These are phyloP conservation scores for Cryptococcus jaspeensis DNA, from an alignment of 1,284 basidiomycete genomes.

Conservation along the genomic window DNA sequence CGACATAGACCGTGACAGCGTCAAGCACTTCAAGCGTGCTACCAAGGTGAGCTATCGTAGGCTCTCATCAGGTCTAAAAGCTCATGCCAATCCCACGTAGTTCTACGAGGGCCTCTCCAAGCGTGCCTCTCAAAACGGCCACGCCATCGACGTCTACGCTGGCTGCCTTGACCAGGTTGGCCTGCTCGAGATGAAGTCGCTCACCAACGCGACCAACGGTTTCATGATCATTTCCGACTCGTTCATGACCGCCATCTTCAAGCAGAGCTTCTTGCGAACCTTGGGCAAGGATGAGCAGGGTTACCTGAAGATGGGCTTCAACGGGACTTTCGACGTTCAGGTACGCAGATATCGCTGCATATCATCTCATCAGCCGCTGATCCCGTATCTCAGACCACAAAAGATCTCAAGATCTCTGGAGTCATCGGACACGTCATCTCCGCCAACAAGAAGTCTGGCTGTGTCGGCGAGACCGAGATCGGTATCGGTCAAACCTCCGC, in stretches of 20 bases:
- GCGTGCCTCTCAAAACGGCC: slow-evolving; percentile 89
- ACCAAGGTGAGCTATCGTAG: slow-evolving; percentile 65
- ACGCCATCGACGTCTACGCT: slow-evolving; percentile 92
- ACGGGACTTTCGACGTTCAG: slow-evolving; percentile 97
- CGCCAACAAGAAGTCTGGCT: slow-evolving; percentile 92
- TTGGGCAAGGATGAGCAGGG: slow-evolving; percentile 95
- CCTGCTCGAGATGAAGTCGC: slow-evolving; percentile 93
- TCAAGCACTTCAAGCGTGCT: slow-evolving; percentile 96
- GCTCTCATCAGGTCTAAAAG: not conserved
- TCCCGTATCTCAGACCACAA: slow-evolving; percentile 70
- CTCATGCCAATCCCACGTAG: slow-evolving; percentile 53
- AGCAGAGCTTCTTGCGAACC: slow-evolving; percentile 92
- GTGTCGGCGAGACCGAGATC: slow-evolving; percentile 98
- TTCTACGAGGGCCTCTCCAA: slow-evolving; percentile 97
- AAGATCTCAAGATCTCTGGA: slow-evolving; percentile 97
- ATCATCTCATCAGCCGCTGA: not conserved
- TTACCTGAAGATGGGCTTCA: slow-evolving; percentile 95
- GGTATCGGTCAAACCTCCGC: slow-evolving; percentile 99
- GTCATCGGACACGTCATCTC: slow-evolving; percentile 97
- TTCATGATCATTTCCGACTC: slow-evolving; percentile 95
- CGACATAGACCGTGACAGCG: slow-evolving; percentile 96
- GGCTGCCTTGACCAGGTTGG: slow-evolving; percentile 99
- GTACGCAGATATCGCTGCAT: slow-evolving; percentile 51
- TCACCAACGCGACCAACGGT: slow-evolving; percentile 94
- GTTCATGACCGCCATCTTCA: slow-evolving; percentile 98